Conservation (phyloP, 257 asterid species). For the Linderniella brevidens region DNA sequence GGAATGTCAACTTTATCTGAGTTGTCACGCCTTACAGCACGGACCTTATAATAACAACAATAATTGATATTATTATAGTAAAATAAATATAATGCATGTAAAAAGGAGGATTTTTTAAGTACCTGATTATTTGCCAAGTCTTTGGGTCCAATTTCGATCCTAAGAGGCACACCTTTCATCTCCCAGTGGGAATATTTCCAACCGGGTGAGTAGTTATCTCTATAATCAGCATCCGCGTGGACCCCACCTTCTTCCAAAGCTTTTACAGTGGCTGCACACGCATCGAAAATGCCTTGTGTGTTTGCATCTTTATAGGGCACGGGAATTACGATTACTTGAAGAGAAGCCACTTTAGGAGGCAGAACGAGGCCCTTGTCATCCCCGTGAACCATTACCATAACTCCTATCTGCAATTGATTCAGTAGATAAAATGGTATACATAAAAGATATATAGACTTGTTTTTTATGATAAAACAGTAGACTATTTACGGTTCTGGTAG, state of each 20-base stretch:
- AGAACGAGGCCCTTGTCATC: conserved; percentile 90
- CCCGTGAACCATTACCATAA: conserved; percentile 92
- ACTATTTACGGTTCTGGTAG: conserved; percentile 64
- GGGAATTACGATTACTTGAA: conserved; percentile 74
- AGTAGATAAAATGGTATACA: too few relatives aligned
- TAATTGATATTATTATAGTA: neutral
- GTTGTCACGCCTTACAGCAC: conserved; percentile 83
- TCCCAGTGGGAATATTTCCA: conserved; percentile 99
- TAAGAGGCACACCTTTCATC: conserved; percentile 94
- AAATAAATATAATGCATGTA: neutral
- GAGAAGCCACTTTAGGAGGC: conserved; percentile 89
- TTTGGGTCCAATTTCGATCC: conserved; percentile 96
- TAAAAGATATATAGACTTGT: too few relatives aligned
- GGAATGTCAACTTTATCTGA: conserved; percentile 55
- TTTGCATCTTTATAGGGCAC: conserved; percentile 91
- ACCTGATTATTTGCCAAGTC: conserved; percentile 88
- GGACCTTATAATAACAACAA: conserved; percentile 29
- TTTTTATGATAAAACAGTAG: too few relatives aligned
- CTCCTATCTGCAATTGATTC: conserved; percentile 59
- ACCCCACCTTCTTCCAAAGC: conserved; percentile 62
- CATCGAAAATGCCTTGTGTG: conserved; percentile 72
- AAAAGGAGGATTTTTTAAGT: too few relatives aligned
- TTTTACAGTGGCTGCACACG: conserved; percentile 58
- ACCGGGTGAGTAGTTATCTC: conserved; percentile 95
- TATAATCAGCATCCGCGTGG: conserved; percentile 72